phyloP scores from a whole-genome alignment of 495 filamentous ascomycete genomes.

The Aspergillus taichungensis region DNA sequence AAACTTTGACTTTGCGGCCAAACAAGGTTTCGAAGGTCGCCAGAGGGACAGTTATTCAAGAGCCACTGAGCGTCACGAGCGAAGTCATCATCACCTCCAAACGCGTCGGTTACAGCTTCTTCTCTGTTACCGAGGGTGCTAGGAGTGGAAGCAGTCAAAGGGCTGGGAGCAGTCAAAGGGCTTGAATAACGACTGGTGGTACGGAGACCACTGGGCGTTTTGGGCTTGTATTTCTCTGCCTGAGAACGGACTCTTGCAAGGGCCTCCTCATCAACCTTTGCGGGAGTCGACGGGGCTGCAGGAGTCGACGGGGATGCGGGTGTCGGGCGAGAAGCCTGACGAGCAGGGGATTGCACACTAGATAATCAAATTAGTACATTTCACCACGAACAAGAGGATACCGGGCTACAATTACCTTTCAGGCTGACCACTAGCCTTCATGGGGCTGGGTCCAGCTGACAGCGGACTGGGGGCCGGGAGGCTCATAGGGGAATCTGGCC shows the following conservation, averaged over 20 bases:
- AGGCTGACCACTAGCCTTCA: neutral
- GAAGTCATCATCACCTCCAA: conserved; percentile 21
- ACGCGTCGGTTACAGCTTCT: conserved; percentile 4
- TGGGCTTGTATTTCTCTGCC: conserved; percentile 38
- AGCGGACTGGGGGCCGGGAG: conserved; percentile 3
- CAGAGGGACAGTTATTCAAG: conserved; percentile 19
- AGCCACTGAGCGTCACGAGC: conserved; percentile 20
- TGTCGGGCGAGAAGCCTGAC: conserved; percentile 3
- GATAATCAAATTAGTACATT: neutral
- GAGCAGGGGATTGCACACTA: conserved; percentile 5
- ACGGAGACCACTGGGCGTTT: conserved; percentile 39
- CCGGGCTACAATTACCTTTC: conserved; percentile 6
- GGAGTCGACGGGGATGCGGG: conserved; percentile 14
- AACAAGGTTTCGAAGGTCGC: conserved; percentile 13
- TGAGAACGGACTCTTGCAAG: conserved; percentile 26
- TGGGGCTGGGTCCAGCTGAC: neutral
- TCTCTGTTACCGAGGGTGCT: neutral
- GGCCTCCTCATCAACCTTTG: conserved; percentile 15
- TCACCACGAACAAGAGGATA: neutral
- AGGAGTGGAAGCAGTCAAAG: conserved; percentile 5
- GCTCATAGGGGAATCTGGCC: conserved; percentile 3
- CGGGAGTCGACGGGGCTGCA: neutral
- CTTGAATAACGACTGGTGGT: conserved; percentile 29
- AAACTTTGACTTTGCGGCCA: conserved; percentile 14
- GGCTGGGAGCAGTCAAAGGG: conserved; percentile 17